phyloP scores from a whole-genome alignment of 2,329 filamentous ascomycete genomes.

The Exserohilum turcica region DNA sequence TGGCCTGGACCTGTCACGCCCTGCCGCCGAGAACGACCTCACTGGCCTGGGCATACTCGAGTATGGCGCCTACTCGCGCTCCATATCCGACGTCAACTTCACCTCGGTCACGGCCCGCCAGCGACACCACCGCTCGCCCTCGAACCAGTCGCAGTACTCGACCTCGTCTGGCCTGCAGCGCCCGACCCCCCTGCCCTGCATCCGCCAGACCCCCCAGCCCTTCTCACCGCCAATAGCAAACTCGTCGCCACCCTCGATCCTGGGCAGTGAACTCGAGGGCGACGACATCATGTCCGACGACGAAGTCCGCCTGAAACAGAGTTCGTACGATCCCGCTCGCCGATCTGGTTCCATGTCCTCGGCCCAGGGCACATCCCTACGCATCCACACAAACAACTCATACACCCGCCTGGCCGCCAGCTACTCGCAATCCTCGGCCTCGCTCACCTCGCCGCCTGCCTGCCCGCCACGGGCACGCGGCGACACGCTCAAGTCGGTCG shows the following conservation, averaged over 20 bases:
- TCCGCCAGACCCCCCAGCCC: conserved; percentile 60
- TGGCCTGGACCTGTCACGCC: conserved; percentile 61
- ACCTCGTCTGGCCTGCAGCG: conserved; percentile 55
- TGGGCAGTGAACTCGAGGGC: conserved; percentile 52
- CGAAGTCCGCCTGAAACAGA: conserved; percentile 49
- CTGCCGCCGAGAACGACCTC: conserved; percentile 60
- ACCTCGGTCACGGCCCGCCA: conserved; percentile 46
- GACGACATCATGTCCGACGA: conserved; percentile 56
- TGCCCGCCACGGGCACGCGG: conserved; percentile 52
- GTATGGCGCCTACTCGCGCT: conserved; percentile 46
- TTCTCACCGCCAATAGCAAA: conserved; percentile 59
- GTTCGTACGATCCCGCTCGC: conserved; percentile 46
- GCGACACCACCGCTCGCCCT: conserved; percentile 59
- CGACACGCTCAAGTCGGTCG: conserved; percentile 57
- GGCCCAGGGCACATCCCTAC: conserved; percentile 45
- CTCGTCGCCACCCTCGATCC: conserved; percentile 57
- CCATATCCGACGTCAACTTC: conserved; percentile 53
- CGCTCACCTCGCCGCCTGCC: conserved; percentile 52
- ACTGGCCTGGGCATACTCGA: conserved; percentile 62
- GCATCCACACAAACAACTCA: conserved; percentile 46
- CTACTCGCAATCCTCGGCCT: conserved; percentile 59
- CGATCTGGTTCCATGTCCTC: conserved; percentile 54
- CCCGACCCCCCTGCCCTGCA: conserved; percentile 58
- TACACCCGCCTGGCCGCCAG: conserved; percentile 55
- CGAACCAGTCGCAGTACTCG: conserved; percentile 61